Evolutionary conservation across 2,329 filamentous ascomycete species (phyloP).

Genomic region (Stemphylium lycopersici): DNA sequence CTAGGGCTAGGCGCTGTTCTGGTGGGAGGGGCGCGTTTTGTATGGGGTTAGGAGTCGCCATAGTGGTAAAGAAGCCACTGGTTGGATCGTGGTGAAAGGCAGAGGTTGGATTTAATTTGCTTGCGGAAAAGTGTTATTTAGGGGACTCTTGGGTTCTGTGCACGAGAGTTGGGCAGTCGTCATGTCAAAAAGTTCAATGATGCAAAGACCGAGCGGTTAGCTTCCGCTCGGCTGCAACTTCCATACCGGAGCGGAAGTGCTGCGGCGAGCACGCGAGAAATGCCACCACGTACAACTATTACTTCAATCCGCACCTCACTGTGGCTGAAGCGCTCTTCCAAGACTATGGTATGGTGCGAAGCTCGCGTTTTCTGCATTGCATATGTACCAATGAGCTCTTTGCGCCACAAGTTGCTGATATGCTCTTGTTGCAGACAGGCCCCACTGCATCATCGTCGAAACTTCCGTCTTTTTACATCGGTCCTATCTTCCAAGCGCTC

Average conservation of each 20-base stretch:
- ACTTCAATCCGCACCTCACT: neutral
- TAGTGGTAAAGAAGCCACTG: slow-evolving; percentile 7
- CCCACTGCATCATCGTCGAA: slow-evolving; percentile 1
- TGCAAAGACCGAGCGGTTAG: slow-evolving; percentile 27
- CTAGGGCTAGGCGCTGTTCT: slow-evolving; percentile 42
- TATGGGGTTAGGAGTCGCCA: slow-evolving; percentile 29
- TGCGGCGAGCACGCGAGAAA: slow-evolving; percentile 5
- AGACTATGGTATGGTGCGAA: neutral
- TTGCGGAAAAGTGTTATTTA: neutral
- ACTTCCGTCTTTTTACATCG: slow-evolving; percentile 27
- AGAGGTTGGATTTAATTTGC: neutral
- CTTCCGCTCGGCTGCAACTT: slow-evolving; percentile 35
- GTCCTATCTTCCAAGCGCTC: slow-evolving; percentile 15
- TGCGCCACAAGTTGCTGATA: neutral
- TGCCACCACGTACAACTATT: neutral
- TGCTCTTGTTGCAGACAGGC: neutral
- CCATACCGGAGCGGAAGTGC: slow-evolving; percentile 16
- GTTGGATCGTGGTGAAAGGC: neutral
- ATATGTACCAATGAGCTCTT: neutral
- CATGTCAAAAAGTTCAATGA: slow-evolving; percentile 38
- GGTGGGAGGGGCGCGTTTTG: slow-evolving; percentile 36
- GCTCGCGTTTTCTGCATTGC: neutral
- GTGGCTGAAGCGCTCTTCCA: neutral
- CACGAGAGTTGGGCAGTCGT: slow-evolving; percentile 3
- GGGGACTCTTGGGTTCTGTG: neutral